Conservation (phyloP, 192 early-diverging fungal species). For the Podila epicladia region DNA sequence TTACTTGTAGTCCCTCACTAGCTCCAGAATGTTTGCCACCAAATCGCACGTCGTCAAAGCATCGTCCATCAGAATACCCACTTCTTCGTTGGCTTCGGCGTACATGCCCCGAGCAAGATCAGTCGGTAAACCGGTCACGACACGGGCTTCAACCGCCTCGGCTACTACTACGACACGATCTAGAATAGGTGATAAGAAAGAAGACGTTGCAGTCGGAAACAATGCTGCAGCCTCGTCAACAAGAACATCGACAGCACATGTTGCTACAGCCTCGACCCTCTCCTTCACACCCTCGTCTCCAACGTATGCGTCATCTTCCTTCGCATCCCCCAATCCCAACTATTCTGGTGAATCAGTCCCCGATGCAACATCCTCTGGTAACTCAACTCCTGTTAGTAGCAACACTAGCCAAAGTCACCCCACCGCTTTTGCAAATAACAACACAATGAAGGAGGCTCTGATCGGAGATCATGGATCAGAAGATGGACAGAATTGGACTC, state of each 20-base stretch:
- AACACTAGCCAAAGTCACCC: constrained; percentile 11
- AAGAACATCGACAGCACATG: background rate
- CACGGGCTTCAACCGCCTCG: background rate
- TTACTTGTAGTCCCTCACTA: constrained; percentile 5
- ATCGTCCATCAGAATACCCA: background rate
- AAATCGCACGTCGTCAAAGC: constrained; percentile 39
- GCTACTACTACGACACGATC: background rate
- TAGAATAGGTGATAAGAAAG: background rate
- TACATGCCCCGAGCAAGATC: constrained; percentile 11
- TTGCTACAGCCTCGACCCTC: background rate
- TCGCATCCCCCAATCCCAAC: constrained; percentile 1
- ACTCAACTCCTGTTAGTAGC: constrained; percentile 10
- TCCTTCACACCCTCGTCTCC: constrained; percentile 8
- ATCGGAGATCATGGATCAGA: constrained; percentile 34
- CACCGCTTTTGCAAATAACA: constrained; percentile 8
- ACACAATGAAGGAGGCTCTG: constrained; percentile 19
- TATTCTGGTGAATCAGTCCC: constrained; percentile 9
- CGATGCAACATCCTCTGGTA: background rate
- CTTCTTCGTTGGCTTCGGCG: constrained; percentile 1
- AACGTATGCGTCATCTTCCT: background rate
- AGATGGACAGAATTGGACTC: constrained; percentile 67
- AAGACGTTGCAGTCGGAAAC: background rate
- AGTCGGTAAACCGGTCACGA: background rate
- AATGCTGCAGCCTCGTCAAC: background rate
- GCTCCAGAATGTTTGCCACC: constrained; percentile 28